These are phyloP conservation scores for Artemisia argyi DNA, from an alignment of 129 eudicot species.

Conservation along the genomic window DNA sequence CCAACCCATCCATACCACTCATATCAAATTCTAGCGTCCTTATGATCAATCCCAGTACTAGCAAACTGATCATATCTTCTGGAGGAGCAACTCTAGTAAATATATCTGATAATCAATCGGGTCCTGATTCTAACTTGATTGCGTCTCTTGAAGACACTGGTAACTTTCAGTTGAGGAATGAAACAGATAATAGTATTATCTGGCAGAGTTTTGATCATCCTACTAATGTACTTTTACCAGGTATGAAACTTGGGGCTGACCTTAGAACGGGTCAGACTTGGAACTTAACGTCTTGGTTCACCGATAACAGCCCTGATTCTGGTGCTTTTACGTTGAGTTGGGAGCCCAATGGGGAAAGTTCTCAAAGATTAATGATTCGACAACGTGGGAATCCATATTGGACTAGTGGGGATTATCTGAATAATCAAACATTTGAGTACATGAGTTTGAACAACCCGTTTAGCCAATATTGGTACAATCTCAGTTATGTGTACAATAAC, in stretches of 20 bases:
- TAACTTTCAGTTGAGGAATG: too few relatives aligned
- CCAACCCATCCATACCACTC: too few relatives aligned
- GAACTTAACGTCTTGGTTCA: conserved; percentile 29
- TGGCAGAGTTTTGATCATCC: too few relatives aligned
- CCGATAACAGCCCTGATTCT: neutral
- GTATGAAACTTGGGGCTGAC: conserved; percentile 32
- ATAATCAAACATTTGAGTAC: conserved; percentile 4
- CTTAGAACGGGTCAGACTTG: conserved; percentile 5
- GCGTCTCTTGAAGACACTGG: too few relatives aligned
- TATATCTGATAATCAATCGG: too few relatives aligned
- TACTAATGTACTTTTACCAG: neutral
- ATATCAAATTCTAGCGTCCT: too few relatives aligned
- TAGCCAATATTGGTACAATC: conserved; percentile 16
- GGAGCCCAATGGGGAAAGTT: conserved; percentile 13
- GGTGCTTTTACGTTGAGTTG: conserved; percentile 27
- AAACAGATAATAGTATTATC: too few relatives aligned
- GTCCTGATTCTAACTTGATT: too few relatives aligned
- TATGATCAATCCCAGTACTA: too few relatives aligned
- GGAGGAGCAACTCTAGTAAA: too few relatives aligned
- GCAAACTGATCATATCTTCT: too few relatives aligned
- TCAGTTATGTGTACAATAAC: conserved; percentile 25
- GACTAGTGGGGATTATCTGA: conserved; percentile 20
- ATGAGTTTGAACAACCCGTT: neutral
- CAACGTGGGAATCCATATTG: conserved; percentile 12
- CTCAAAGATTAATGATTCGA: conserved; percentile 1